Percentiles rank a stretch among this genome's conserved stretches.
These are phyloP conservation scores for Austroboletus festivus DNA, from an alignment of 768 basidiomycete species.

Conservation along the genomic window DNA sequence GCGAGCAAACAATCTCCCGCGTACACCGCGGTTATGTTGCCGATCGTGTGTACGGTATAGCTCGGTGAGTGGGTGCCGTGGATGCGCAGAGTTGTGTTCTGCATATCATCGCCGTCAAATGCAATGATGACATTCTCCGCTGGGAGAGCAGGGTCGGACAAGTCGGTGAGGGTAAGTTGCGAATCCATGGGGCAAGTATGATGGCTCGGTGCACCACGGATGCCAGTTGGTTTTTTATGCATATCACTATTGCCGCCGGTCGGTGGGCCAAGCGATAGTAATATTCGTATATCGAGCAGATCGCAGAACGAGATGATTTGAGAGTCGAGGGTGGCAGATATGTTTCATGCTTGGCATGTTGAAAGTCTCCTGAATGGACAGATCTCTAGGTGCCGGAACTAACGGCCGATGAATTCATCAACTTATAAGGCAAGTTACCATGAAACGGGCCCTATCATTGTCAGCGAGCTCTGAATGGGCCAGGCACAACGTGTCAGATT, in stretches of 20 bases:
- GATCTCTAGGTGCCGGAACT: neutral
- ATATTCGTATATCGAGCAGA: no score
- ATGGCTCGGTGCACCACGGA: neutral
- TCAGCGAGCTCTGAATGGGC: no score
- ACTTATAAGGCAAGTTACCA: no score
- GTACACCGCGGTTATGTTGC: slow-evolving; percentile 5
- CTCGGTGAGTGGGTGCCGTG: neutral
- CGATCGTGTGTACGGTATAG: slow-evolving; percentile 10
- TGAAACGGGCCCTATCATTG: no score
- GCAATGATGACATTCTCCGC: neutral
- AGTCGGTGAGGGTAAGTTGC: slow-evolving; percentile 18
- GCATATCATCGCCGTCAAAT: slow-evolving; percentile 15
- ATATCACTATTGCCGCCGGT: neutral
- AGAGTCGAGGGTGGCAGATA: neutral
- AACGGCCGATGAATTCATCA: no score
- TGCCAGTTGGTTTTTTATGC: neutral
- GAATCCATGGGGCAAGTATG: slow-evolving; percentile 7
- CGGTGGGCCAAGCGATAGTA: neutral
- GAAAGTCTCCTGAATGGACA: no score
- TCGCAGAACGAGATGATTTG: no score
- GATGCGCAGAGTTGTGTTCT: slow-evolving; percentile 7
- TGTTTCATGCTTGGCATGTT: neutral
- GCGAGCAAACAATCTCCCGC: slow-evolving; percentile 3
- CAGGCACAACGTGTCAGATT: neutral
- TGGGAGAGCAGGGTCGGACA: neutral